Evolutionary conservation across 2,329 filamentous ascomycete species (phyloP), one percentile per base, ranked within the genome.

Genomic region (Phaeomoniella chlamydospora): DNA sequence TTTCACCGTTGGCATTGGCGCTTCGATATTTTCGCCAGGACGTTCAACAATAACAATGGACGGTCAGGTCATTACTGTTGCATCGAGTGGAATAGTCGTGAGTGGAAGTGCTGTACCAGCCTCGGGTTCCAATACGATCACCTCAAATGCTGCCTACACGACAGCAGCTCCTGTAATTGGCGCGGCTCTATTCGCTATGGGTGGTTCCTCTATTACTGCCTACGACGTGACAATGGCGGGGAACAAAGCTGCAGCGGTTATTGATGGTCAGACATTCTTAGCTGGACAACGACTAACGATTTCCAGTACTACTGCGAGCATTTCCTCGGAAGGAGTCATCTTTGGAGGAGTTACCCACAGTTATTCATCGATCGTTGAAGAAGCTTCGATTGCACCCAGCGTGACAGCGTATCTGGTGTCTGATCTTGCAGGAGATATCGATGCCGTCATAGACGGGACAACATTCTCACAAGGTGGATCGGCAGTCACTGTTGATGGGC

Each of bases 381-480:
- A 26, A n/a, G 22, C 22, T 6, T 9, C 22, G 6, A n/a, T 26
- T 9, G 6, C 22, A 9, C 9, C 22, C n/a, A n/a, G 22, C 9
- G 9, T 26, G 22, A 26, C 22, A 9, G 22, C 22, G 9, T 26
- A 26, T 26, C 22, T 26, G 22, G n/a, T n/a, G n/a, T 6, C 22
- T n/a, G 22, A 26, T 26, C 9, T n/a, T 6, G 6, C 22, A 9
- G 22, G 22, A n/a, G n/a, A 6, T 26, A 6, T 29, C 9, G 11
- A 17, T 15, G 18, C 19, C 34, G 22, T 36, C 16, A n/a, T 36
- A 10, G 34, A 36, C 15, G 34, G 34, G 6, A 36, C 22, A 14
- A 36, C 34, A 14, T 9, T 36, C 5, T 18, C 34, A 15, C 16
- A n/a, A 5, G 34, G 34, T 22, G 34, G 15, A 5, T 30, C 11